These are phyloP conservation scores for Exophiala bonariae DNA, from an alignment of 2,329 filamentous ascomycete species.

Conservation along the genomic window DNA sequence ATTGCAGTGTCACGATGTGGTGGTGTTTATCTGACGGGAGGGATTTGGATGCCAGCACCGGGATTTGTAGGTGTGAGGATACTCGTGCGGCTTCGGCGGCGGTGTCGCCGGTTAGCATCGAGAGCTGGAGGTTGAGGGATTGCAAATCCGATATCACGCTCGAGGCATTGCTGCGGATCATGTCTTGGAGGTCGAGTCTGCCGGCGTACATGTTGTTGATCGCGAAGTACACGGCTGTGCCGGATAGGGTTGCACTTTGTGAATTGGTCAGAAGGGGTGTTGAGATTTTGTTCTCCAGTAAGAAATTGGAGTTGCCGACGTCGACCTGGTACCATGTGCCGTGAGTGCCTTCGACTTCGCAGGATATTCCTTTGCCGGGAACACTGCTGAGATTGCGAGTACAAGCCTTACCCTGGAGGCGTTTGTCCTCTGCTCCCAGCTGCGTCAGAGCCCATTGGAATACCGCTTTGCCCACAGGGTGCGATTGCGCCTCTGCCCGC, in stretches of 20 bases:
- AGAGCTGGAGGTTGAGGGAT: conserved; percentile 6
- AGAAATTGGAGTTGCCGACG: conserved; percentile 12
- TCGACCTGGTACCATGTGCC: conserved; percentile 13
- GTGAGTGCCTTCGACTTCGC: conserved; percentile 9
- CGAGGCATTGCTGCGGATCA: conserved; percentile 50
- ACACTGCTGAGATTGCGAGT: conserved; percentile 8
- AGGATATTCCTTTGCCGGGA: conserved; percentile 12
- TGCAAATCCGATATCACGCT: conserved; percentile 42
- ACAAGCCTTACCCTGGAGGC: neutral
- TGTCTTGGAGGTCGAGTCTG: conserved; percentile 52
- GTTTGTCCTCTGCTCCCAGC: neutral
- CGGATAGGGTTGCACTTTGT: conserved; percentile 42
- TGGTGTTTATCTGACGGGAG: conserved; percentile 16
- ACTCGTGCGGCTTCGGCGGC: conserved; percentile 47
- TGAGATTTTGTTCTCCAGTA: conserved; percentile 8
- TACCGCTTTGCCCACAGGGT: conserved; percentile 14
- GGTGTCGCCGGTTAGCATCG: conserved; percentile 59
- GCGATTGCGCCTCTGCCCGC: conserved; percentile 14
- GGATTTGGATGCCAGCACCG: conserved; percentile 19
- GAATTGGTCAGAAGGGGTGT: neutral
- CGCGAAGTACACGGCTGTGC: conserved; percentile 55
- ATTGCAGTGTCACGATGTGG: neutral
- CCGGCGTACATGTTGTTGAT: conserved; percentile 45
- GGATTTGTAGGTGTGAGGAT: conserved; percentile 45
- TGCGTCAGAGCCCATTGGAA: conserved; percentile 18